A percentile compares a stretch with the other conserved stretches of the same genome.
phyloP scores from a whole-genome alignment of 129 eudicot genomes.

The Artemisia argyi region DNA sequence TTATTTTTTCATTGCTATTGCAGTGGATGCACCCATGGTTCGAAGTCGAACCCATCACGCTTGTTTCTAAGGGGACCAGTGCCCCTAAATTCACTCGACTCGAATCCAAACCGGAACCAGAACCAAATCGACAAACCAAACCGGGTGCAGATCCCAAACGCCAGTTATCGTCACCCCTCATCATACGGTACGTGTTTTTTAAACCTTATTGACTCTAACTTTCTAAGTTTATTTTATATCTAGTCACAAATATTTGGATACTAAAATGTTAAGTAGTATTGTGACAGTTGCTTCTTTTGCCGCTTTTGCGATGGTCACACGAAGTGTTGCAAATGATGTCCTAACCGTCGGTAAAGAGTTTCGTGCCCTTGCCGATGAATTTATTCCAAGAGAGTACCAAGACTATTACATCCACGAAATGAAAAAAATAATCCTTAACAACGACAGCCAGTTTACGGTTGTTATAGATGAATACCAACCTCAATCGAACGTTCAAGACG shows the following conservation, averaged over 20 bases:
- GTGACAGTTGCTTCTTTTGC: constrained; percentile 46
- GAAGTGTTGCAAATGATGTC: constrained; percentile 38
- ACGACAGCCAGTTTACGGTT: constrained; percentile 31
- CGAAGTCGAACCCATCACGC: constrained; percentile 29
- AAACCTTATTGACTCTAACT: not conserved
- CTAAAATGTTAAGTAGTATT: constrained; percentile 4
- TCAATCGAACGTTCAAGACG: constrained; percentile 16
- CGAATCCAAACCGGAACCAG: constrained; percentile 13
- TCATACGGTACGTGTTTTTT: constrained; percentile 24
- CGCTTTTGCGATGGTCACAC: constrained; percentile 46
- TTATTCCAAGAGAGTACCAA: constrained; percentile 39
- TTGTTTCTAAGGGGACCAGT: constrained; percentile 27
- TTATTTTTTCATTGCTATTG: constrained; percentile 9
- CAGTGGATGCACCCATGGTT: constrained; percentile 31
- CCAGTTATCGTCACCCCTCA: constrained; percentile 28
- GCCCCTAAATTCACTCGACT: constrained; percentile 24
- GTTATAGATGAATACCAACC: constrained; percentile 45
- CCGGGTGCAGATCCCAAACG: constrained; percentile 29
- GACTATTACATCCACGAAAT: constrained; percentile 37
- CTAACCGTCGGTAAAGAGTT: constrained; percentile 38
- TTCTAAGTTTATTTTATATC: not conserved
- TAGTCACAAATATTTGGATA: not conserved
- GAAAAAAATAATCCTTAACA: constrained; percentile 24
- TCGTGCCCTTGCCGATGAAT: constrained; percentile 39
- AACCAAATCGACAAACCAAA: constrained; percentile 10